Conservation (phyloP, 1,139 yeast genomes). For the Blastobotrys raffinosifermentans region DNA sequence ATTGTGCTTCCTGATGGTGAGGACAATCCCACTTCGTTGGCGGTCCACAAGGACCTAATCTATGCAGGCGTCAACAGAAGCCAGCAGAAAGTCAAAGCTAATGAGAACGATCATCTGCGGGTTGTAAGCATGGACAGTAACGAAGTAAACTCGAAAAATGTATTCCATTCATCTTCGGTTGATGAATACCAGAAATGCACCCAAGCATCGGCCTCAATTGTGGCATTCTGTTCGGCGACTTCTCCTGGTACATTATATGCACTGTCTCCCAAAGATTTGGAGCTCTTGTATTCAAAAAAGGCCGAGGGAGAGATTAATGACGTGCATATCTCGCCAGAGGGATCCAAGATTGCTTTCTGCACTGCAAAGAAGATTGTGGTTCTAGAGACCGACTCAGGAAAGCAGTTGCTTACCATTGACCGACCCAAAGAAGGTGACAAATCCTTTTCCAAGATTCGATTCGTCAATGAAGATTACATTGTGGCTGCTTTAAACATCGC, state of each 20-base stretch:
- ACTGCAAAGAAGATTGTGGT: constrained; percentile 19
- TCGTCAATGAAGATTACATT: constrained; percentile 47
- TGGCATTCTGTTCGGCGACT: constrained; percentile 22
- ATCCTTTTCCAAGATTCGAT: constrained; percentile 53
- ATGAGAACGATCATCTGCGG: constrained; percentile 67
- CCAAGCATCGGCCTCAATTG: constrained; percentile 13
- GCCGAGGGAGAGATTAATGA: constrained; percentile 16
- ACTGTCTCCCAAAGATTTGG: constrained; percentile 12
- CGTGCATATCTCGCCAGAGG: constrained; percentile 21
- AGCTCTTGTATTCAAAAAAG: constrained; percentile 2
- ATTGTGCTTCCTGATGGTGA: constrained; percentile 22
- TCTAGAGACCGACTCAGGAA: constrained; percentile 21
- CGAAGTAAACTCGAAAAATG: constrained; percentile 6
- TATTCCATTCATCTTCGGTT: constrained; percentile 42
- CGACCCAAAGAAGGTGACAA: constrained; percentile 14
- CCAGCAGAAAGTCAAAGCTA: constrained; percentile 48
- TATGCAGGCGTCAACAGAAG: constrained; percentile 74
- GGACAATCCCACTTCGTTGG: constrained; percentile 34
- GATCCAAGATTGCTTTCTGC: constrained; percentile 20
- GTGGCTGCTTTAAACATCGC: constrained; percentile 48
- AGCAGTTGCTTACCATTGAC: constrained; percentile 16
- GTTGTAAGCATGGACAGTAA: constrained; percentile 43
- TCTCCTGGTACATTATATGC: constrained; percentile 18
- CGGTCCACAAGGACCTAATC: constrained; percentile 31
- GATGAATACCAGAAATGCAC: constrained; percentile 29